Conservation (phyloP, 306 rosid species). For the Calophaca sinica region DNA sequence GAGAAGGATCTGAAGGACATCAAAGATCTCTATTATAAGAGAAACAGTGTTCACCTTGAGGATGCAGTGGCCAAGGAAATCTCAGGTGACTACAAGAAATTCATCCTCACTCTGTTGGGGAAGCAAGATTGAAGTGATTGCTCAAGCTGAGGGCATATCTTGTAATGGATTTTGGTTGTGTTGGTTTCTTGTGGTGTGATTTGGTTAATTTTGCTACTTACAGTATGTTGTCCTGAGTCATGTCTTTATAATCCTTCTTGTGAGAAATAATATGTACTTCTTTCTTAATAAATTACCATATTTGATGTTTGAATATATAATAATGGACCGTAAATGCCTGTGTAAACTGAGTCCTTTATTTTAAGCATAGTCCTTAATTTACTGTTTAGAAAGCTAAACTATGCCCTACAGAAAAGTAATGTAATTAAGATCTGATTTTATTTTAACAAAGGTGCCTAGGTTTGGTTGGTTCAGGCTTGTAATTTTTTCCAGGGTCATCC, state of each 20-base stretch:
- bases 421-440: no score
- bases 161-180: slow-evolving; percentile 24
- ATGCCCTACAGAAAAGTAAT: no score
- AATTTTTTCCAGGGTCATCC: no score
- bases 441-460: no score
- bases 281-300: background rate
- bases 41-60: slow-evolving; percentile 65
- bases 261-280: slow-evolving; percentile 16
- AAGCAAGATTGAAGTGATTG: slow-evolving; percentile 47
- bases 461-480: no score
- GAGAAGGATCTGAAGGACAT: slow-evolving; percentile 59
- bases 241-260: background rate
- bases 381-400: no score
- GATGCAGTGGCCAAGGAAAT: slow-evolving; percentile 70
- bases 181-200: slow-evolving; percentile 24
- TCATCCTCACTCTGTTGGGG: slow-evolving; percentile 78
- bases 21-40: slow-evolving; percentile 63
- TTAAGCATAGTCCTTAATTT: no score
- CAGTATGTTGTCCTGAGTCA: slow-evolving; percentile 3
- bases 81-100: slow-evolving; percentile 74
- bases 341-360: no score
- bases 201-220: slow-evolving; percentile 1
- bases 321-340: background rate
- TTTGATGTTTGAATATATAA: background rate
- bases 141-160: slow-evolving; percentile 8